Evolutionary conservation across 2,329 filamentous ascomycete genomes (phyloP).

Genomic region (Sarocladium brachiariae): DNA sequence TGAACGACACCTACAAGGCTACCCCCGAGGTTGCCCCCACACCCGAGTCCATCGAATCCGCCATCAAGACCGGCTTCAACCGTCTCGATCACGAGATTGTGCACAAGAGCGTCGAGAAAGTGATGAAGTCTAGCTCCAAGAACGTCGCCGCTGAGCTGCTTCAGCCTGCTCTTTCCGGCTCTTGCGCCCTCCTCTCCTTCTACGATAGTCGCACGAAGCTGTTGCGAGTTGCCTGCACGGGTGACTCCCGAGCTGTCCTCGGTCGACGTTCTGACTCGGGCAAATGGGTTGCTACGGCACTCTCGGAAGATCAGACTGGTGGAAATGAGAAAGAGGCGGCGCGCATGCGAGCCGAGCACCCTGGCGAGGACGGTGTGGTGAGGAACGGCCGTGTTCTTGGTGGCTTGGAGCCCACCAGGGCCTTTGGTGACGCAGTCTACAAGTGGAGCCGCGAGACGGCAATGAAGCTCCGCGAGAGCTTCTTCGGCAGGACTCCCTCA

Average conservation of each 20-base stretch:
- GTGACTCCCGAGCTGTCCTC: conserved; percentile 90
- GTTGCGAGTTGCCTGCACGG: conserved; percentile 88
- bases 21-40: conserved; percentile 55
- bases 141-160: conserved; percentile 85
- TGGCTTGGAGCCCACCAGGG: conserved; percentile 83
- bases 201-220: conserved; percentile 86
- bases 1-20: conserved; percentile 85
- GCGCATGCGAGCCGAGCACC: conserved; percentile 78
- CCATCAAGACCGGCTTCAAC: conserved; percentile 88
- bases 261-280: conserved; percentile 70
- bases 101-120: conserved; percentile 84
- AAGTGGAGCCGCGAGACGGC: conserved; percentile 90
- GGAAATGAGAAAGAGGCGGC: conserved; percentile 77
- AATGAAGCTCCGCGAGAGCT: conserved; percentile 71
- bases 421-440: conserved; percentile 94
- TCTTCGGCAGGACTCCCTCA: conserved; percentile 78
- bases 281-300: conserved; percentile 85
- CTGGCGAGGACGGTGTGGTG: conserved; percentile 81
- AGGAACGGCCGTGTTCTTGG: conserved; percentile 86
- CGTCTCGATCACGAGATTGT: conserved; percentile 91
- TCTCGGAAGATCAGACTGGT: conserved; percentile 93
- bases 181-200: conserved; percentile 91
- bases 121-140: conserved; percentile 83
- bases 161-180: conserved; percentile 91
- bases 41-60: conserved; percentile 74